These are phyloP conservation scores for Claviceps fusiformis DNA, from an alignment of 2,329 filamentous ascomycete species.

Conservation along the genomic window DNA sequence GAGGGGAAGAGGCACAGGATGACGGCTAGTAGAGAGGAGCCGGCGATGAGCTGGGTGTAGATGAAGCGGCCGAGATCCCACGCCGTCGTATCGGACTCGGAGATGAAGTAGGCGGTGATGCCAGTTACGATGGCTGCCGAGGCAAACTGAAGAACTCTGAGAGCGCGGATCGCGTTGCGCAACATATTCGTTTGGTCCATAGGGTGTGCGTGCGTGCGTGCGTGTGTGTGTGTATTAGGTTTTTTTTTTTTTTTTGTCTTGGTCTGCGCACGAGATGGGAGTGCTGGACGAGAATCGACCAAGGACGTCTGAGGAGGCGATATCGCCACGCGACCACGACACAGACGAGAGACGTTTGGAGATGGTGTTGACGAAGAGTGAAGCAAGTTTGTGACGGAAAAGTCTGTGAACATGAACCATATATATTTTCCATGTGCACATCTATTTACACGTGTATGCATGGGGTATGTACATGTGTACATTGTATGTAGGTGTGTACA, in stretches of 20 bases:
- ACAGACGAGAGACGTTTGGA: background rate
- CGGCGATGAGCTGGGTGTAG: slow-evolving; percentile 56
- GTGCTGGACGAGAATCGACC: too few species aligned
- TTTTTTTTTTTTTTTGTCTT: background rate
- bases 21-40: slow-evolving; percentile 46
- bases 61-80: slow-evolving; percentile 48
- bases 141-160: slow-evolving; percentile 32
- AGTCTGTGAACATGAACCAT: background rate
- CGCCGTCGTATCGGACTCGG: slow-evolving; percentile 25
- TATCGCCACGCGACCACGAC: background rate
- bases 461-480: background rate
- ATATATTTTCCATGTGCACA: background rate
- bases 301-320: background rate
- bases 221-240: background rate
- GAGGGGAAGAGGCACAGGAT: slow-evolving; percentile 58
- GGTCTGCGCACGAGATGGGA: background rate
- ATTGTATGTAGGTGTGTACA: too few species aligned
- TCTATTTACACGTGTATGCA: background rate
- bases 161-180: slow-evolving; percentile 10
- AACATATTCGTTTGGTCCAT: slow-evolving; percentile 2
- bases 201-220: background rate
- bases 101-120: slow-evolving; percentile 47
- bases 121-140: slow-evolving; percentile 53
- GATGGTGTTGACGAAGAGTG: background rate
- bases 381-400: too few species aligned